Base-by-base conservation (phyloP, 495 filamentous ascomycete species). In the Aspergillus panamensis region DNA sequence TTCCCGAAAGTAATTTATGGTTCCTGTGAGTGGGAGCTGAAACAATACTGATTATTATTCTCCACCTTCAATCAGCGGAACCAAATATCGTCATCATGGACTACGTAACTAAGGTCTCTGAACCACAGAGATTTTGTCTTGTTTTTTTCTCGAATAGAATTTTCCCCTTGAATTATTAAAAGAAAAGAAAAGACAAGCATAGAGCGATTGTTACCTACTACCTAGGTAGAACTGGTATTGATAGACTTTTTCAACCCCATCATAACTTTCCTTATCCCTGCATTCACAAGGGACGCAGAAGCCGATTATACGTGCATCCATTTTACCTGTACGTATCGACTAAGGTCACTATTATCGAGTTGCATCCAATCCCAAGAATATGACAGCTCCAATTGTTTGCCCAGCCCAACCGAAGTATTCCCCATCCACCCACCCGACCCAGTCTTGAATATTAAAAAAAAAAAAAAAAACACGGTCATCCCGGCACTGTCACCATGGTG, bases 351-450 rank as follows among this genome's bases (percentile, higher is more conserved):
- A 25, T 5, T 40, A 52, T 52, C 50, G 17, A 52, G 47, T 30
- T n/a, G 32, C 33, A 37, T 39, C 50, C 33, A 29, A 33, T 17
- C 42, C 42, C 31, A 21, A 48, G 53, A 55, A 55, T 48, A 55
- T 55, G 53, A 55, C 53, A 55, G 53, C 53, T 55, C 53, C 44
- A 12, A 16, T 52, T 25, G 40, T 25, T 39, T 37, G 30, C 42
- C 53, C 53, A 55, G 53, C 53, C 53, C 44, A 35, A 9, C 19
- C 32, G 2, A 25, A 5, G 25, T 25, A 25, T 25, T 25, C 25
- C 25, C 29, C 19, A 12, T 17, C 33, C 37, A 25, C 19, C 16
- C 8, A 29, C 42, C 35, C 35, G 35, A 39, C 35, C 35, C 35
- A 6, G 8, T 10, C 14, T 39, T 13, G n/a, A 39, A 39, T 13